A percentile compares a stretch with the other conserved stretches of the same genome.
Conservation (phyloP, 1,139 yeast species). For the Waltiozyma sp. region DNA sequence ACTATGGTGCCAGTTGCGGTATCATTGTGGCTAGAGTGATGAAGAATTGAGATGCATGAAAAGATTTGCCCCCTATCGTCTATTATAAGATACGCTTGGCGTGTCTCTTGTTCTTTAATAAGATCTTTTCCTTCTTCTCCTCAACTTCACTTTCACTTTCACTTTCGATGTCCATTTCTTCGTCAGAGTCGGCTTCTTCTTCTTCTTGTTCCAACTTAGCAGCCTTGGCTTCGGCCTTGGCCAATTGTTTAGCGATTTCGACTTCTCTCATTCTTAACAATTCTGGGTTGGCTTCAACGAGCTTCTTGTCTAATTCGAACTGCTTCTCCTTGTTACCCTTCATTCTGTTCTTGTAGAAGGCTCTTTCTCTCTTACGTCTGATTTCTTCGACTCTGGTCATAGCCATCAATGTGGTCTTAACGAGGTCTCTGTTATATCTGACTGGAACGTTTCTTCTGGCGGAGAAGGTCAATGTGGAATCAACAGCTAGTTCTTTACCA, state of each 20-base stretch:
- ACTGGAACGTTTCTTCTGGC: conserved; percentile 97
- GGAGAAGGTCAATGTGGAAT: conserved; percentile 90
- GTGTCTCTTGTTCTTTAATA: conserved; percentile 62
- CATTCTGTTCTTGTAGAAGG: conserved; percentile 99
- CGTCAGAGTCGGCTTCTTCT: conserved; percentile 30
- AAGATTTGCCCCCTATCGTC: no score
- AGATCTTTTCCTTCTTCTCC: conserved; percentile 58
- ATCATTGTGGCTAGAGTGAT: no score
- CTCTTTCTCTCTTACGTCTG: conserved; percentile 92
- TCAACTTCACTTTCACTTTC: conserved; percentile 25
- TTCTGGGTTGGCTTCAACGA: conserved; percentile 83
- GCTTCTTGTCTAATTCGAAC: conserved; percentile 74
- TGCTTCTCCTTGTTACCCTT: conserved; percentile 88
- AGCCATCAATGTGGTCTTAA: conserved; percentile 85
- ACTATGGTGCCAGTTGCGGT: no score
- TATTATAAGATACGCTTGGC: conserved; percentile 15
- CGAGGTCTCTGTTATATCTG: conserved; percentile 92
- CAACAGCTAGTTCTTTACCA: conserved; percentile 97
- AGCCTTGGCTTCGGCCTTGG: conserved; percentile 53
- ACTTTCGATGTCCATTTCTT: conserved; percentile 34
- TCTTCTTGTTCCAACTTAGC: conserved; percentile 39
- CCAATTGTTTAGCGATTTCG: conserved; percentile 74
- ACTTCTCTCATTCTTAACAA: conserved; percentile 87
- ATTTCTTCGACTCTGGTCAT: conserved; percentile 96
- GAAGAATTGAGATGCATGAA: no score